phyloP scores from a whole-genome alignment of 345 rosid genomes.

The Angophora floribunda region DNA sequence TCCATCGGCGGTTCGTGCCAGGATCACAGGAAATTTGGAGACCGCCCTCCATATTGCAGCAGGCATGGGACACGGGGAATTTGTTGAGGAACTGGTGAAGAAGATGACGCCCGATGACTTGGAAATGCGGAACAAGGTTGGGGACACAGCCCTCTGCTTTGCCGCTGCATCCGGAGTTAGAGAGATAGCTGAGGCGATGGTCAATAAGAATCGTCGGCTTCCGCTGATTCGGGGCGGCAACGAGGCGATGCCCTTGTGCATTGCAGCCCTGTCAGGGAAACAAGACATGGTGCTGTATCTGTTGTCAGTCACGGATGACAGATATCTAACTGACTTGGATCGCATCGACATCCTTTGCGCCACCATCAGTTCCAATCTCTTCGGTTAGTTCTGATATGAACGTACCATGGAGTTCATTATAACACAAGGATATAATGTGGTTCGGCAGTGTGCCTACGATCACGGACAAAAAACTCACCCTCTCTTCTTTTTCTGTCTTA shows the following conservation, averaged over 20 bases:
- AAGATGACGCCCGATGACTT: fast-evolving
- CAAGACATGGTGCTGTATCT: neutral
- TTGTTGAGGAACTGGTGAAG: neutral
- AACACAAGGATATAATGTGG: no score
- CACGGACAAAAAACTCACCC: no score
- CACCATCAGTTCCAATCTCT: neutral
- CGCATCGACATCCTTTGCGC: neutral
- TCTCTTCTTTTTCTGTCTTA: no score
- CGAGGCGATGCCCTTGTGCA: neutral
- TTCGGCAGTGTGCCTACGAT: no score
- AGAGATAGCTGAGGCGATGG: neutral
- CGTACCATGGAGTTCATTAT: neutral
- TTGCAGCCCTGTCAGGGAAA: neutral
- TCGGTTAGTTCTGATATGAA: neutral
- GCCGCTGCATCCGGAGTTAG: neutral
- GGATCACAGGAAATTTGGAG: neutral
- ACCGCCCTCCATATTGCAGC: fast-evolving
- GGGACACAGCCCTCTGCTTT: neutral
- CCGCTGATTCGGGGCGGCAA: neutral
- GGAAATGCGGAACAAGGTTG: neutral
- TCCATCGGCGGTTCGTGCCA: fast-evolving
- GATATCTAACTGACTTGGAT: neutral
- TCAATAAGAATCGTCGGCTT: fast-evolving
- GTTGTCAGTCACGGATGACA: neutral
- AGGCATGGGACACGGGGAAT: neutral